Base-by-base conservation (phyloP, 352 stramenopile genomes). In the Phytophthora boehmeriae region DNA sequence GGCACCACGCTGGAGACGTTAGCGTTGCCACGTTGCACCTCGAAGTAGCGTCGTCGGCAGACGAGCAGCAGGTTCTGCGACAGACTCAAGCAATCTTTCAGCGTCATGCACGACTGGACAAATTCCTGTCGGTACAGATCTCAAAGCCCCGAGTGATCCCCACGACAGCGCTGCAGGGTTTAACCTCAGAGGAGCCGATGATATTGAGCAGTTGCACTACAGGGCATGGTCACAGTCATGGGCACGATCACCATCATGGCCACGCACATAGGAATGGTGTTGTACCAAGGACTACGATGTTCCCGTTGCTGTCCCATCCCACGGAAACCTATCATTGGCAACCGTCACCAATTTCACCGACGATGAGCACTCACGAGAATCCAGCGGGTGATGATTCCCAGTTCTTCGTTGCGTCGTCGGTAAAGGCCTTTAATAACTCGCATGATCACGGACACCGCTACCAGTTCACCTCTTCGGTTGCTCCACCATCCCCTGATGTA, bases 291-390 rank as follows among this genome's bases (percentile, higher is more conserved):
- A 8, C 55, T n/a, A 46, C 35, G 28, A 16, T 45, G 14, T 56
- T 66, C 54, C 22, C 63, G 1, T 32, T 73, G 36, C 48, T 57
- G n/a, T 53, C 59, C 13, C 41, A 58, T 13, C 43, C 61, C 43
- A 20, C 22, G 28, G 32, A 76, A 8, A 50, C 57, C 27, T 58
- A 81, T 34, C 20, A 53, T 1, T 59, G 76, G 27, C 27, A 69
- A 0, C 32, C 63, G n/a, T 27, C 60, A 43, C 35, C 34, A 46
- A 17, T 57, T 49, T 25, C 8, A n/a, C 71, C 61, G 1, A 56
- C 56, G n/a, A 82, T 87, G 80, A 87, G 76, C 17, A 88, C 78
- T 19, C 73, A 83, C 45, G 78, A 89, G 53, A 89, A 89, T 49
- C 74, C 82, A 2, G 82, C 71, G 1, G 79, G 76, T n/a, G 78